Conservation (phyloP, 805 yeast genomes). For the Candida tallmaniae region DNA sequence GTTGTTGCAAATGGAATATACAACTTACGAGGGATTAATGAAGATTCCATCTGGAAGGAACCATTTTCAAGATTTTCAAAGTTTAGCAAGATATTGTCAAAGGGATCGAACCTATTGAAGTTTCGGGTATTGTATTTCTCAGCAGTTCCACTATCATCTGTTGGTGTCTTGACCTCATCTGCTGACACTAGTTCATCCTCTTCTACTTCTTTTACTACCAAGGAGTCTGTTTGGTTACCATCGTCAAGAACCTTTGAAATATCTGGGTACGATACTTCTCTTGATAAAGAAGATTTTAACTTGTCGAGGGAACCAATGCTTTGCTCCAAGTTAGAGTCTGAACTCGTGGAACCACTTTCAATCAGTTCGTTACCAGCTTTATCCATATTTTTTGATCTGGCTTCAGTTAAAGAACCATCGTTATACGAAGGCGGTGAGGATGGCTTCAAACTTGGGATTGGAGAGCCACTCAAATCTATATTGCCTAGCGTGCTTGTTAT, state of each 20-base stretch:
- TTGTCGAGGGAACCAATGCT: neutral
- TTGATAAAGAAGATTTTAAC: neutral
- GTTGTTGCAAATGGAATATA: conserved; percentile 63
- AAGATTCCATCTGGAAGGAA: conserved; percentile 47
- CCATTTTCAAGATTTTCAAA: conserved; percentile 29
- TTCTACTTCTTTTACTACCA: neutral
- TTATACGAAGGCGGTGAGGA: neutral
- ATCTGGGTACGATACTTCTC: neutral
- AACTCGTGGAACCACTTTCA: neutral
- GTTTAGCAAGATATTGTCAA: conserved; percentile 17
- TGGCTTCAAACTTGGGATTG: conserved; percentile 19
- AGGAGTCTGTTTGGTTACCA: neutral
- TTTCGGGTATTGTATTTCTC: no score
- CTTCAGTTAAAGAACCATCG: conserved; percentile 1
- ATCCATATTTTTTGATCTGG: neutral
- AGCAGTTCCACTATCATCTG: no score
- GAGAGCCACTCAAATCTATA: conserved; percentile 14
- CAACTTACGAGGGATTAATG: conserved; percentile 61
- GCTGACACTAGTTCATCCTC: neutral
- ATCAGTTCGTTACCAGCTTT: neutral
- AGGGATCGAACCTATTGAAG: conserved; percentile 6
- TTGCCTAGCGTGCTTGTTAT: neutral
- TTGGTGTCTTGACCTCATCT: neutral
- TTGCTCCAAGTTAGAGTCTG: conserved; percentile 1
- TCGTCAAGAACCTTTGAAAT: neutral